A percentile compares a stretch with the other conserved stretches of the same genome.
Evolutionary conservation across 192 early-diverging fungal genomes (phyloP).

Genomic region (Backusella liffmaniae): DNA sequence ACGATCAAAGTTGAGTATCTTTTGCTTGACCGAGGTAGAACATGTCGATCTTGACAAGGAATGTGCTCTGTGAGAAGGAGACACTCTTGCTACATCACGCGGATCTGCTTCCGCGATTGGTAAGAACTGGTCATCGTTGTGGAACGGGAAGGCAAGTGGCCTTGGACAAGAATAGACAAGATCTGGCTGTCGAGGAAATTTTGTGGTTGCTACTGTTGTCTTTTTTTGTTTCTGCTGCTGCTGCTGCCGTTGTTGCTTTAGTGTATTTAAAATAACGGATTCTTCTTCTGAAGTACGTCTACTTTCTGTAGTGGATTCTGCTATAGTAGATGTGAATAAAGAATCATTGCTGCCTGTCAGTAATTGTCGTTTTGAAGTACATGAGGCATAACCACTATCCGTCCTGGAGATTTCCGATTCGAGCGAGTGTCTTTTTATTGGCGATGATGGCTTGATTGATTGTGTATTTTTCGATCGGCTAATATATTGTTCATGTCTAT

Average conservation of each 20-base stretch:
- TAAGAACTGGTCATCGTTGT: conserved; percentile 36
- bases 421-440: background rate
- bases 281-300: background rate
- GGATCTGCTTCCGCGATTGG: conserved; percentile 34
- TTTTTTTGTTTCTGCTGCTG: background rate
- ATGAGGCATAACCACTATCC: background rate
- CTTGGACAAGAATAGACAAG: conserved; percentile 30
- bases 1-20: background rate
- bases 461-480: background rate
- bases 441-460: background rate
- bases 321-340: background rate
- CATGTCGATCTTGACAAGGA: background rate
- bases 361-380: background rate
- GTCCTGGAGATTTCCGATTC: background rate
- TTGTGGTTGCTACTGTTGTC: background rate
- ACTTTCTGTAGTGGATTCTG: background rate
- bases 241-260: background rate
- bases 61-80: background rate
- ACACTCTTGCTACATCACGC: conserved; percentile 19
- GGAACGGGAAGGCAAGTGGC: conserved; percentile 36
- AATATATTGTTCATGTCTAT: background rate
- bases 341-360: background rate
- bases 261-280: background rate
- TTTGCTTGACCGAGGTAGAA: background rate
- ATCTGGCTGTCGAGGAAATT: conserved; percentile 10